Conservation (phyloP, 768 basidiomycete genomes). For the Russula virescens region DNA sequence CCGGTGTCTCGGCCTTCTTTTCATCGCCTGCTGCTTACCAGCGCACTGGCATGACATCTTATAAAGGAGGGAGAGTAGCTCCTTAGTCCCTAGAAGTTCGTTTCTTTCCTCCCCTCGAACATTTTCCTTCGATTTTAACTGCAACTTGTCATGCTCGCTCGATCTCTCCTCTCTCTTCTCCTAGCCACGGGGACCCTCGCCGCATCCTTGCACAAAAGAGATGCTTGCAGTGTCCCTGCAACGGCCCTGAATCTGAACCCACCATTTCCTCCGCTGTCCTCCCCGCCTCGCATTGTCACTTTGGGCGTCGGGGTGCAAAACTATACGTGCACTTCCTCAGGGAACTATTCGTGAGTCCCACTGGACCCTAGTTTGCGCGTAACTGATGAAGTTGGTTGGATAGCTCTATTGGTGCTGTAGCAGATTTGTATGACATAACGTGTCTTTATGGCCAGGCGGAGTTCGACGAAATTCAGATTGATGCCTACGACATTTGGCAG, state of each 20-base stretch:
- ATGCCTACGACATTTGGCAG: conserved; percentile 3
- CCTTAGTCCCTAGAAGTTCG: no score
- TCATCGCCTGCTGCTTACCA: no score
- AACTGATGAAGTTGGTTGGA: not conserved
- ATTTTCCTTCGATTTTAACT: not conserved
- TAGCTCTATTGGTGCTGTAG: conserved; percentile 19
- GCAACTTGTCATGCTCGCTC: not conserved
- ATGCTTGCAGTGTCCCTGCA: not conserved
- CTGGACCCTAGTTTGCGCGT: not conserved
- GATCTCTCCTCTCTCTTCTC: not conserved
- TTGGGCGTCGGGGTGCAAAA: conserved; percentile 9
- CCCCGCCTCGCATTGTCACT: not conserved
- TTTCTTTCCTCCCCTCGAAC: no score
- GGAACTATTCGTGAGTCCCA: conserved; percentile 9
- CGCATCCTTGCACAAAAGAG: not conserved
- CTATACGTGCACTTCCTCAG: conserved; percentile 2
- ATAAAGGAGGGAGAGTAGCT: no score
- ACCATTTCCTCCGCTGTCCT: not conserved
- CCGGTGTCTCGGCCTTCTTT: no score
- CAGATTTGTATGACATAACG: conserved; percentile 17
- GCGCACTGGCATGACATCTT: no score
- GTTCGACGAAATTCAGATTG: conserved; percentile 1
- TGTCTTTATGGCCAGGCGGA: not conserved
- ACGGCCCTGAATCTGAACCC: not conserved
- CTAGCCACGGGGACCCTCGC: not conserved